These are phyloP conservation scores for Aspergillus asperescens DNA, from an alignment of 495 filamentous ascomycete genomes.

Conservation along the genomic window DNA sequence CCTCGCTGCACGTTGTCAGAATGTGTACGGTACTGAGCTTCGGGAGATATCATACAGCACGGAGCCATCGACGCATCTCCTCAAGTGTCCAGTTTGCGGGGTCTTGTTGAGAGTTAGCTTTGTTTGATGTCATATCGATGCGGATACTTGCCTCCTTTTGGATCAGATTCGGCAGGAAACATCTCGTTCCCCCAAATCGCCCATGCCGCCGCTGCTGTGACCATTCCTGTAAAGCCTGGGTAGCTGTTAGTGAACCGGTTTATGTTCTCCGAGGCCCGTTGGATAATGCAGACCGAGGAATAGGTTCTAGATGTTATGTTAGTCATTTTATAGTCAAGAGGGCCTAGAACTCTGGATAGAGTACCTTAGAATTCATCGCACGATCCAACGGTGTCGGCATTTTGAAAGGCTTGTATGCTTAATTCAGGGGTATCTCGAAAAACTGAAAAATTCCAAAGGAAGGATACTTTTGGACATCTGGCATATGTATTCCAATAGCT, in stretches of 20 bases:
- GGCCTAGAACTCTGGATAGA: slow-evolving; percentile 9
- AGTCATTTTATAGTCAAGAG: slow-evolving; percentile 3
- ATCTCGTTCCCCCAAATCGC: slow-evolving; percentile 78
- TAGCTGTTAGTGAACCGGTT: slow-evolving; percentile 12
- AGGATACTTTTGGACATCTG: background rate
- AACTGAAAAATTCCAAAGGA: background rate
- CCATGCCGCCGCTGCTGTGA: slow-evolving; percentile 78
- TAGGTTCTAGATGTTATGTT: slow-evolving; percentile 40
- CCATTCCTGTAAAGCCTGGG: slow-evolving; percentile 67
- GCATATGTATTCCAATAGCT: background rate
- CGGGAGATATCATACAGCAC: slow-evolving; percentile 51
- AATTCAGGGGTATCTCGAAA: background rate
- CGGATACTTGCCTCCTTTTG: slow-evolving; percentile 57
- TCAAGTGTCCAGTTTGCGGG: slow-evolving; percentile 67
- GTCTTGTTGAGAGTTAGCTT: slow-evolving; percentile 34
- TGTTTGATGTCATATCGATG: background rate
- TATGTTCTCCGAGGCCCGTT: too few species aligned
- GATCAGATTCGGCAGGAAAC: slow-evolving; percentile 66
- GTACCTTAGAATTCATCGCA: slow-evolving; percentile 73
- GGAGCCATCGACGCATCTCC: slow-evolving; percentile 71
- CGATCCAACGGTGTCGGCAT: slow-evolving; percentile 72
- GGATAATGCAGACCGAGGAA: slow-evolving; percentile 52
- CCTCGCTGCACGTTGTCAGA: slow-evolving; percentile 55
- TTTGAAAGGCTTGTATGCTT: slow-evolving; percentile 9
- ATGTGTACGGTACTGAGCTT: background rate